Evolutionary conservation across 1,139 yeast genomes (phyloP), one percentile per base, ranked within the genome.

Genomic region (Ashbya aceris): DNA sequence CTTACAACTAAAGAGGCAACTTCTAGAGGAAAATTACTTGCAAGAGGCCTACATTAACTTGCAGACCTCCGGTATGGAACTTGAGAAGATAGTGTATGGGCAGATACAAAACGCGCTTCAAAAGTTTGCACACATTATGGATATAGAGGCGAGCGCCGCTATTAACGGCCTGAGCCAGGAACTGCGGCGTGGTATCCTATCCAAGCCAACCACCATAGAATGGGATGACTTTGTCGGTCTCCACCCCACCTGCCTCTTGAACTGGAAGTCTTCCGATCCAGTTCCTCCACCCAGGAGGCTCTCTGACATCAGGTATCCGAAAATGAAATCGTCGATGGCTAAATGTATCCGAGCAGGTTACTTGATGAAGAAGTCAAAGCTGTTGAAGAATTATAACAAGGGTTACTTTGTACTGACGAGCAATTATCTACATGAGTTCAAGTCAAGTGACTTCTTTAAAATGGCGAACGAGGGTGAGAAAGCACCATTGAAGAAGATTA

Each of bases 161-260:
- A 70, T 77, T 38, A 71, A 74, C 43, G 75, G 72, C 51, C 62
- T 83, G 51, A 71, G 80, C 43, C 77, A 77, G 40, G 82, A 77
- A 55, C 65, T 83, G 45, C 72, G 71, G 47, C 69, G 77, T 43
- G 87, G 89, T 7, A 73, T 82, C 44, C 66, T 81, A 38, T 66
- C 76, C 27, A 79, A 79, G 53, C 82, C 78, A 44, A 67, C 77
- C 4, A 73, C 70, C 27, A 69, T 76, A 50, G 93, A 83, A 62
- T 83, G 91, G 91, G 85, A 81, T 55, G 74, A 76, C 33, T 82
- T 81, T 49, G 79, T 83, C 41, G 67, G 76, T 42, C 79, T 79
- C 45, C 63, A 65, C 42, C 67, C 69, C 2, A 61, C 60, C 39
- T 68, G 71, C 44, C 50, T 69, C 30, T 44, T 71, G 38, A 51